Conservation (phyloP, 192 early-diverging fungal species). For the Chytriomyces sp. region DNA sequence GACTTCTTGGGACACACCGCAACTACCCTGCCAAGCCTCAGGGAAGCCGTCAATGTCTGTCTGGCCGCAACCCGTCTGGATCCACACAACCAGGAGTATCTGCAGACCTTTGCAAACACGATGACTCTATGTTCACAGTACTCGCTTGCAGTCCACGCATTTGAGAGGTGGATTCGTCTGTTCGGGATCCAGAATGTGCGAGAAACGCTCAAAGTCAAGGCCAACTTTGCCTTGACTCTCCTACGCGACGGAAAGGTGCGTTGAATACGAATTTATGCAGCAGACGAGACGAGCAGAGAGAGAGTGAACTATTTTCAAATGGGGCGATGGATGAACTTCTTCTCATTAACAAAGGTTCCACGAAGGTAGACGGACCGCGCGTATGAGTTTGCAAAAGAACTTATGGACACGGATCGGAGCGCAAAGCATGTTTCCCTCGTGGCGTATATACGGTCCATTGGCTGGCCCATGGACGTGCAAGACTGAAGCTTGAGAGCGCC, state of each 20-base stretch:
- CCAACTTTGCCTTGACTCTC: not conserved
- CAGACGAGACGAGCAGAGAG: too few relatives aligned
- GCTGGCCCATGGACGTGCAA: conserved; percentile 18
- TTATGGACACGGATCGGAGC: not conserved
- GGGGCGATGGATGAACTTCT: too few relatives aligned
- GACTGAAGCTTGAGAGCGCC: not conserved
- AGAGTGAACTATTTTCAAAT: too few relatives aligned
- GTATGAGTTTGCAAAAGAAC: not conserved
- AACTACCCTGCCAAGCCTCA: not conserved
- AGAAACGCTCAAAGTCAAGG: not conserved
- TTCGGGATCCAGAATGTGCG: not conserved
- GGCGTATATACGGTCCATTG: conserved; percentile 20
- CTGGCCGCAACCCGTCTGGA: not conserved
- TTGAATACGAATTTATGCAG: too few relatives aligned
- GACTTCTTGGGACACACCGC: conserved; percentile 11
- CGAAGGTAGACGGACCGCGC: not conserved
- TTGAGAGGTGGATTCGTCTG: not conserved
- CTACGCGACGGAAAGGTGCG: not conserved
- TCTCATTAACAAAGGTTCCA: not conserved
- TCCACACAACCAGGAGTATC: not conserved
- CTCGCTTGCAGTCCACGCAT: not conserved
- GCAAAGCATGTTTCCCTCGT: not conserved
- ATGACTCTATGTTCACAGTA: conserved; percentile 4
- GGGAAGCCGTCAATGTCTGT: not conserved
- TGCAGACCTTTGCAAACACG: not conserved